Percentiles rank a stretch among this genome's conserved stretches.
These are phyloP conservation scores for Fusarium nygamai DNA, from an alignment of 2,329 filamentous ascomycete genomes.

Conservation along the genomic window DNA sequence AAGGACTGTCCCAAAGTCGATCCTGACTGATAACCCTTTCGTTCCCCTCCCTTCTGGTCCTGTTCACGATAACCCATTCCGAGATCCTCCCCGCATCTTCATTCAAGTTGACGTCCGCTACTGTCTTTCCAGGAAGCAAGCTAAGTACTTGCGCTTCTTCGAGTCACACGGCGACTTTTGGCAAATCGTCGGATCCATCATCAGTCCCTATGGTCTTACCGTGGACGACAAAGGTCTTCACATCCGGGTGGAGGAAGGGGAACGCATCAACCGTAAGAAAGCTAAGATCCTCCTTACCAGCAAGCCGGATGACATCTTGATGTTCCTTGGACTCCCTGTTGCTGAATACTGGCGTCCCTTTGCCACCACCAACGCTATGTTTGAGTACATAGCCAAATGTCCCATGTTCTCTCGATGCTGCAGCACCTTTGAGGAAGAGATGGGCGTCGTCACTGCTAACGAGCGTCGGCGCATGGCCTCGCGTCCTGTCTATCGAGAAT, in stretches of 20 bases:
- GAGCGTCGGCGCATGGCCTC: constrained; percentile 66
- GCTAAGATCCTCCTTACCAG: constrained; percentile 69
- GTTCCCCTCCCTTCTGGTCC: not conserved
- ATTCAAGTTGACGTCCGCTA: constrained; percentile 77
- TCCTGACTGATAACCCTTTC: not conserved
- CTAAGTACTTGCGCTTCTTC: constrained; percentile 74
- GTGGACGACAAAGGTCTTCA: constrained; percentile 71
- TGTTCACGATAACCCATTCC: constrained; percentile 42
- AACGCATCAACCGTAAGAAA: constrained; percentile 64
- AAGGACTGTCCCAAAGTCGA: not conserved
- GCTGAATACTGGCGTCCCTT: constrained; percentile 66
- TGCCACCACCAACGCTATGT: constrained; percentile 63
- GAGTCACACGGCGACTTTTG: constrained; percentile 77
- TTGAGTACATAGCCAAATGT: constrained; percentile 67
- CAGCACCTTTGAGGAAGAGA: constrained; percentile 45
- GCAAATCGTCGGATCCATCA: constrained; percentile 70
- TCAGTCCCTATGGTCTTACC: constrained; percentile 73
- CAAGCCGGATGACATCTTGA: constrained; percentile 64
- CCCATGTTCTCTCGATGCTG: constrained; percentile 61
- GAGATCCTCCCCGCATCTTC: constrained; percentile 43
- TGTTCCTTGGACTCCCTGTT: constrained; percentile 70
- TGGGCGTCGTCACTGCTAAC: constrained; percentile 55
- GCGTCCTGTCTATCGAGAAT: constrained; percentile 67
- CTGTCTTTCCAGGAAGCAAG: constrained; percentile 52
- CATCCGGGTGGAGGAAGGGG: constrained; percentile 75